A percentile compares a stretch with the other conserved stretches of the same genome.
Evolutionary conservation across 139 green algal species (phyloP).

Genomic region (Tetradesmus obliquus): DNA sequence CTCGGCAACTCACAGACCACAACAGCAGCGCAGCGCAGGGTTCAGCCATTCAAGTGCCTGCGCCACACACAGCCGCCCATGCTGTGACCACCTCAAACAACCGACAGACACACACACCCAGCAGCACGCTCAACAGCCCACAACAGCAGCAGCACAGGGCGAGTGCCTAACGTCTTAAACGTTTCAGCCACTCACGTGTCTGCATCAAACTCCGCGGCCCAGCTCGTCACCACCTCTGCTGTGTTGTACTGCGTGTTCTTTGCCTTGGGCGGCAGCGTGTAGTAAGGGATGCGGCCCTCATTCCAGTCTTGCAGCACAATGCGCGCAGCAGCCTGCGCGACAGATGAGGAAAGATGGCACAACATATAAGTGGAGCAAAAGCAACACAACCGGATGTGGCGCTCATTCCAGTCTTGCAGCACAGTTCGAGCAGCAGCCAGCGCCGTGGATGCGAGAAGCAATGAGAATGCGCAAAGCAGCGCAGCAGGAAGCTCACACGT

Average conservation of each 20-base stretch:
- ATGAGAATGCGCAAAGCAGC: too few relatives aligned
- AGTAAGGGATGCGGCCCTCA: constrained; percentile 92
- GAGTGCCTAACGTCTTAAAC: too few relatives aligned
- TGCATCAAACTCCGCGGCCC: constrained; percentile 70
- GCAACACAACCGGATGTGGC: not conserved
- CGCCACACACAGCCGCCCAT: not conserved
- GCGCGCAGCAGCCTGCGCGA: constrained; percentile 64
- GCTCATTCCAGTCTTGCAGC: too few relatives aligned
- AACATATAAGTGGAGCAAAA: not conserved
- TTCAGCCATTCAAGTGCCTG: not conserved
- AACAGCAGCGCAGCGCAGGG: too few relatives aligned
- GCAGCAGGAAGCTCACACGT: too few relatives aligned
- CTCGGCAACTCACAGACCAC: too few relatives aligned
- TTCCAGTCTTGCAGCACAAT: constrained; percentile 96
- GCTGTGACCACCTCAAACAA: not conserved
- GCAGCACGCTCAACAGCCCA: not conserved
- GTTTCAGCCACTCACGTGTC: constrained; percentile 43
- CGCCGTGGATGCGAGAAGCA: too few relatives aligned
- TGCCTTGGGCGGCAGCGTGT: constrained; percentile 80
- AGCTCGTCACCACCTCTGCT: constrained; percentile 77
- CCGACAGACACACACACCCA: not conserved
- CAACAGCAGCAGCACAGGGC: not conserved
- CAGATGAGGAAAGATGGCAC: not conserved
- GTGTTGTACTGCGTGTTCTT: constrained; percentile 65
- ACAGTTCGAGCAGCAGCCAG: too few relatives aligned